These are phyloP conservation scores for Paecilomyces dactylethromorphus DNA, from an alignment of 2,329 filamentous ascomycete genomes.

Conservation along the genomic window DNA sequence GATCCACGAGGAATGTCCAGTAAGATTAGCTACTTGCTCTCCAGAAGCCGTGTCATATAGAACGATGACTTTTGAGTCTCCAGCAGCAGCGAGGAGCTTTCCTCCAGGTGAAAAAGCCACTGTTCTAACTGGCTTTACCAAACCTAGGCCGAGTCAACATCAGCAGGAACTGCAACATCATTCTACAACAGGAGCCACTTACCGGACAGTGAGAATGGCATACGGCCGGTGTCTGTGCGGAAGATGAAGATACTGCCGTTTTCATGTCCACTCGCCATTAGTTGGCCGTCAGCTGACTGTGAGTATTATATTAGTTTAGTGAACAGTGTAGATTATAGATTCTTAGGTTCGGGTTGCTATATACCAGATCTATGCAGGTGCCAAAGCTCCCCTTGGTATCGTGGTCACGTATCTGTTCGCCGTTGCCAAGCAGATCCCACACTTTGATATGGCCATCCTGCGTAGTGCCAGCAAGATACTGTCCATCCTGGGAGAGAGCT, in stretches of 20 bases:
- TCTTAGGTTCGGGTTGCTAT: constrained; percentile 4
- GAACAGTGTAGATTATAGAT: constrained; percentile 9
- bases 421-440: constrained; percentile 61
- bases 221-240: constrained; percentile 79
- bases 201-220: constrained; percentile 81
- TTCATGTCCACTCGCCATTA: constrained; percentile 88
- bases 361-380: constrained; percentile 71
- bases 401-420: constrained; percentile 68
- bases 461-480: constrained; percentile 78
- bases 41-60: constrained; percentile 89
- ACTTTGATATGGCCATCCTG: constrained; percentile 84
- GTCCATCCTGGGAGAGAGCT: constrained; percentile 75
- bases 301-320: constrained; percentile 8
- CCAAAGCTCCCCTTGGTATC: constrained; percentile 93
- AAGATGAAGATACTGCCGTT: constrained; percentile 91
- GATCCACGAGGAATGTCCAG: constrained; percentile 78
- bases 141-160: constrained; percentile 45
- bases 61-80: constrained; percentile 81
- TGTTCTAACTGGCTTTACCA: constrained; percentile 78
- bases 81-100: constrained; percentile 79
- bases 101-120: constrained; percentile 83
- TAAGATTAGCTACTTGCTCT: constrained; percentile 82
- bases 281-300: constrained; percentile 65
- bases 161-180: not conserved
- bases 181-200: constrained; percentile 17